Base-by-base conservation (phyloP, 208 protist species). In the Crithidia acanthocephali region DNA sequence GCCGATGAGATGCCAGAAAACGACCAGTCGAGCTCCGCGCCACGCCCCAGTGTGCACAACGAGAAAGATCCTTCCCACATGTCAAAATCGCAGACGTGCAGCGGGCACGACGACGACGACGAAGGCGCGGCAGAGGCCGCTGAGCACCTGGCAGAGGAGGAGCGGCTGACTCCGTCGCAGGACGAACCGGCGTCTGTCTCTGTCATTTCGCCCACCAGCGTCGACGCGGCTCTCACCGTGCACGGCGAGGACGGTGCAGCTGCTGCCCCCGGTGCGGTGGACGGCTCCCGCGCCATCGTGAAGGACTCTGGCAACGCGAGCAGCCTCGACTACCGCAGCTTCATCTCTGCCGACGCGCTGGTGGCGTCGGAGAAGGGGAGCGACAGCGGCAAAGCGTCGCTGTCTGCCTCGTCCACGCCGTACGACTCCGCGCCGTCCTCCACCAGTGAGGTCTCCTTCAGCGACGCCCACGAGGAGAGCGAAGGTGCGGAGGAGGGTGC, bases 301-400 rank as follows among this genome's bases (percentile, higher is more conserved):
- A 52, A 48, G 2, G 62, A 32, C 50, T 68, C 62, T 15, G 30
- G 23, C 23, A 45, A 32, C 50, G 50, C 42, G 8, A 48, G 62
- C 35, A 58, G 62, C 28, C 48, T 58, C 6, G 62, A 58, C 16
- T 33, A 35, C 33, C 47, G 62, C 3, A 58, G 48, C 25, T 56
- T 58, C n/a, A n/a, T 68, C 23, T 68, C 62, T 10, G 48, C 48
- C 13, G 48, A 68, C n/a, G 62, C 62, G 32, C 35, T 68, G 50
- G 62, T 37, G 32, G 48, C 42, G 9, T 37, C 28, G 33, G 62
- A 58, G 32, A 22, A 48, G 20, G 48, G 58, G 0, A 47, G 33
- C 4, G 62, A 58, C n/a, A 47, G 42, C 16, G 5, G 6, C 10
- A 42, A 28, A 8, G 25, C 30, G 13, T 45, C 44, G 5, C 44